A percentile compares a stretch with the other conserved stretches of the same genome.
Evolutionary conservation across 805 yeast genomes (phyloP).

Genomic region (Zygotorulaspora chibaensis): DNA sequence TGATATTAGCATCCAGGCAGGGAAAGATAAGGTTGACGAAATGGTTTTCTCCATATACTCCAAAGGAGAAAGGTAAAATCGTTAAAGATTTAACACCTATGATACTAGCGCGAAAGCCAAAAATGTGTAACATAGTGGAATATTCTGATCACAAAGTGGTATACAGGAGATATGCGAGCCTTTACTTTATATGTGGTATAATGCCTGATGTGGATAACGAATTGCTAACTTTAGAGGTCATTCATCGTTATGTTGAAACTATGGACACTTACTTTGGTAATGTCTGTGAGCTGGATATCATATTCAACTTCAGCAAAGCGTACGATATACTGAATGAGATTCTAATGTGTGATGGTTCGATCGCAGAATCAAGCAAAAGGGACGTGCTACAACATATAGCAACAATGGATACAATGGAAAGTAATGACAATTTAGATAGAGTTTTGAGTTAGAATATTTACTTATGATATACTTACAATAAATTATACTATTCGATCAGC

Average conservation of each 20-base stretch:
- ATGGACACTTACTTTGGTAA: slow-evolving; percentile 95
- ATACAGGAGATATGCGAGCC: slow-evolving; percentile 88
- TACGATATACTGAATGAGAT: slow-evolving; percentile 89
- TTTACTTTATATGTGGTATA: slow-evolving; percentile 84
- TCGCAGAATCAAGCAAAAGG: slow-evolving; percentile 76
- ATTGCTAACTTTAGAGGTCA: slow-evolving; percentile 73
- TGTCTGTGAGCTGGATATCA: slow-evolving; percentile 94
- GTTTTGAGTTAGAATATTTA: slow-evolving; percentile 33
- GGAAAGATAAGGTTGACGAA: slow-evolving; percentile 91
- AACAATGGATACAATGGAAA: slow-evolving; percentile 84
- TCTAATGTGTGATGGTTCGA: slow-evolving; percentile 72
- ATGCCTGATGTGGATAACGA: slow-evolving; percentile 59
- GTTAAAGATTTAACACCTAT: slow-evolving; percentile 82
- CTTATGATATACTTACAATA: background rate
- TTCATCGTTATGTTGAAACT: slow-evolving; percentile 92
- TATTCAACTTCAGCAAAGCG: slow-evolving; percentile 91
- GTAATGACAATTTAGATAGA: slow-evolving; percentile 57
- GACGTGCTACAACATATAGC: slow-evolving; percentile 74
- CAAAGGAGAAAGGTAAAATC: slow-evolving; percentile 79
- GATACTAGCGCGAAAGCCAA: slow-evolving; percentile 78
- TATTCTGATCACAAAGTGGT: slow-evolving; percentile 73
- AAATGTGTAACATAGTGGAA: slow-evolving; percentile 93
- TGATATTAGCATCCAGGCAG: slow-evolving; percentile 83
- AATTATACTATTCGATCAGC: slow-evolving; percentile 9
- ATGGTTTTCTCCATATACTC: slow-evolving; percentile 85